Evolutionary conservation across 2,329 filamentous ascomycete genomes (phyloP).

Genomic region (Curvularia verruculosa): DNA sequence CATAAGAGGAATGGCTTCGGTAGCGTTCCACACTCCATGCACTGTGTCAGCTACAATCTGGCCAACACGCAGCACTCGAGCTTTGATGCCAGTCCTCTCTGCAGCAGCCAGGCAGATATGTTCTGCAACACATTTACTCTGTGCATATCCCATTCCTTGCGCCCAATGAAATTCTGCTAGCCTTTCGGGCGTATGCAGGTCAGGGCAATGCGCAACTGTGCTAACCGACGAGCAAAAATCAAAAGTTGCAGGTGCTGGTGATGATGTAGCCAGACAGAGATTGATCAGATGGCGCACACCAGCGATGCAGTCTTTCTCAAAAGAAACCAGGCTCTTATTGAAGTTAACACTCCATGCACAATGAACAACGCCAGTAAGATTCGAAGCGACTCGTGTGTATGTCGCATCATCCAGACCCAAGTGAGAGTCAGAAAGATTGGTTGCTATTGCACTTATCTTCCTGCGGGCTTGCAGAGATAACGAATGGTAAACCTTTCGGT

Average conservation of each 20-base stretch:
- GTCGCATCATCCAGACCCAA: conserved; percentile 49
- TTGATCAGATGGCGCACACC: conserved; percentile 55
- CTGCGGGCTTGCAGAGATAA: conserved; percentile 25
- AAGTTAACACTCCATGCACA: conserved; percentile 64
- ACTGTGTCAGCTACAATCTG: conserved; percentile 58
- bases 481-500: conserved; percentile 47
- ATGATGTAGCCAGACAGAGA: conserved; percentile 45
- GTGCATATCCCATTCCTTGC: conserved; percentile 60
- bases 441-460: conserved; percentile 47
- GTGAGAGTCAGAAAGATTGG: conserved; percentile 48
- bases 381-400: conserved; percentile 13
- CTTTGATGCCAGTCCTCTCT: conserved; percentile 23
- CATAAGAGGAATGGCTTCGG: conserved; percentile 59
- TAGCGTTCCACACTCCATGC: conserved; percentile 57
- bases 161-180: conserved; percentile 49
- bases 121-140: conserved; percentile 58
- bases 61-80: conserved; percentile 44
- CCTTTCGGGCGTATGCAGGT: conserved; percentile 17
- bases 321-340: conserved; percentile 58
- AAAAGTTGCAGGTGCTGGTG: conserved; percentile 48
- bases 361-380: conserved; percentile 56
- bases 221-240: conserved; percentile 56
- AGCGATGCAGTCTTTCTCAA: conserved; percentile 56
- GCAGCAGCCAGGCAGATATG: conserved; percentile 44
- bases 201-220: conserved; percentile 50